Conservation (phyloP, 2,329 filamentous ascomycete species). For the Arthroderma sp. region DNA sequence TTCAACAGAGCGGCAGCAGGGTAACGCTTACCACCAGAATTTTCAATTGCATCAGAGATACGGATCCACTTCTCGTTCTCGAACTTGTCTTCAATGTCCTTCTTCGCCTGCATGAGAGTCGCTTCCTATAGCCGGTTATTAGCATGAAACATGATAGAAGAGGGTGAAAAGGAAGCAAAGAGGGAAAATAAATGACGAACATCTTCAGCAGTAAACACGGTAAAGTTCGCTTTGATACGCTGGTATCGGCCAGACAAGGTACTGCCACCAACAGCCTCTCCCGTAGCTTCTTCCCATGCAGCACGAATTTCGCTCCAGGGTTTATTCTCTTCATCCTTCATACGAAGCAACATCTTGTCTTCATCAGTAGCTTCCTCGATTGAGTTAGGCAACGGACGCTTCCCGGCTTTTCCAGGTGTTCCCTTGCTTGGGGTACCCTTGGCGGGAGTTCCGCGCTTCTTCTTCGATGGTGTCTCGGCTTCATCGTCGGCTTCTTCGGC, state of each 20-base stretch:
- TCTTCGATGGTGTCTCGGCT: background rate
- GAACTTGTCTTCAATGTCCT: slow-evolving; percentile 30
- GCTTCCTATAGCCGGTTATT: slow-evolving; percentile 16
- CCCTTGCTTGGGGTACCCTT: background rate
- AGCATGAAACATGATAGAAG: background rate
- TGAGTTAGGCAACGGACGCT: slow-evolving; percentile 19
- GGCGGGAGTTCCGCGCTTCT: slow-evolving; percentile 1
- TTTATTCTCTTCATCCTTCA: slow-evolving; percentile 20
- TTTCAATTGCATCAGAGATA: slow-evolving; percentile 25
- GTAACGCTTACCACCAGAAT: slow-evolving; percentile 24
- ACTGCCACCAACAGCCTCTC: slow-evolving; percentile 22
- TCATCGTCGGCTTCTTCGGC: background rate
- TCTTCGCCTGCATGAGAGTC: slow-evolving; percentile 26
- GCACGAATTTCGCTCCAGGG: slow-evolving; percentile 21
- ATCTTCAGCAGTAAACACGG: slow-evolving; percentile 26
- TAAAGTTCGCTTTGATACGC: slow-evolving; percentile 31
- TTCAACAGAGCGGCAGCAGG: slow-evolving; percentile 25
- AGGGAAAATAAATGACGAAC: slow-evolving; percentile 16
- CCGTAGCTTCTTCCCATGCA: slow-evolving; percentile 20
- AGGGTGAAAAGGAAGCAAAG: background rate
- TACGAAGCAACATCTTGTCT: slow-evolving; percentile 21
- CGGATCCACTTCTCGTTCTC: slow-evolving; percentile 30
- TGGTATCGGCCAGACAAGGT: slow-evolving; percentile 31
- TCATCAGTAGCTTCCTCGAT: slow-evolving; percentile 15
- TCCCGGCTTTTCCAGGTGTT: slow-evolving; percentile 8